These are phyloP conservation scores for Ustilago tritici DNA, from an alignment of 1,284 basidiomycete genomes.

Conservation along the genomic window DNA sequence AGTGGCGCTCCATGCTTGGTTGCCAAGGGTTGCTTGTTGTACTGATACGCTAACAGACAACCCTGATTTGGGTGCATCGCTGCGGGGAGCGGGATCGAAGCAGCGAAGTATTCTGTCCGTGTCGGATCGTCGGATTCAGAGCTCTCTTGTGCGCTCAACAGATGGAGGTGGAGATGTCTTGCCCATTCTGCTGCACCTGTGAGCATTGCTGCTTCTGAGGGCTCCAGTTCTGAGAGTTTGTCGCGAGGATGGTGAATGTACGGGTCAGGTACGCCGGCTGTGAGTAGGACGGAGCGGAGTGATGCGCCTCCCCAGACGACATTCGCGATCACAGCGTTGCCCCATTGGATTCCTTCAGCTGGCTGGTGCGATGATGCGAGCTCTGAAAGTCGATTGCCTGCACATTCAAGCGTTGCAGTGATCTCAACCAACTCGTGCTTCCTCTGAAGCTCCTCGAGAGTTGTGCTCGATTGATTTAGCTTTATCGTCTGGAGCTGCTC, in stretches of 20 bases:
- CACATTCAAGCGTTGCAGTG: constrained; percentile 54
- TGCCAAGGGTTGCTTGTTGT: constrained; percentile 73
- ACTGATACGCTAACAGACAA: constrained; percentile 40
- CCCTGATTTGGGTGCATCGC: constrained; percentile 54
- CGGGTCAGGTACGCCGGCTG: constrained; percentile 44
- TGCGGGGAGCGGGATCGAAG: constrained; percentile 47
- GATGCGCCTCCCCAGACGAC: constrained; percentile 49
- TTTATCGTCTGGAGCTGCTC: background rate
- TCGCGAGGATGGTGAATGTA: constrained; percentile 31
- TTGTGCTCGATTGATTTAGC: background rate
- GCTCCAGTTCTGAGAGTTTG: constrained; percentile 17
- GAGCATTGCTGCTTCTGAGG: constrained; percentile 22
- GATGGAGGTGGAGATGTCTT: constrained; percentile 36
- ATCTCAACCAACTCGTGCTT: constrained; percentile 21
- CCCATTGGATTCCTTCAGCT: constrained; percentile 56
- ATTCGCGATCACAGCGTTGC: constrained; percentile 51
- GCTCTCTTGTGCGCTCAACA: constrained; percentile 48
- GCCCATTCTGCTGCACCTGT: constrained; percentile 33
- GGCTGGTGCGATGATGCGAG: constrained; percentile 27
- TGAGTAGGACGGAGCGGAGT: constrained; percentile 39
- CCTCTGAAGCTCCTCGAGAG: constrained; percentile 26
- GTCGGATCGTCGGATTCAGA: constrained; percentile 40
- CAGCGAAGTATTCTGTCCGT: constrained; percentile 38
- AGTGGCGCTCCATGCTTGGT: constrained; percentile 79
- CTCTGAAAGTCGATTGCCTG: constrained; percentile 54